Evolutionary conservation across 2,329 filamentous ascomycete genomes (phyloP), one percentile per base, ranked within the genome.

Genomic region (Aspergillus tamarii): DNA sequence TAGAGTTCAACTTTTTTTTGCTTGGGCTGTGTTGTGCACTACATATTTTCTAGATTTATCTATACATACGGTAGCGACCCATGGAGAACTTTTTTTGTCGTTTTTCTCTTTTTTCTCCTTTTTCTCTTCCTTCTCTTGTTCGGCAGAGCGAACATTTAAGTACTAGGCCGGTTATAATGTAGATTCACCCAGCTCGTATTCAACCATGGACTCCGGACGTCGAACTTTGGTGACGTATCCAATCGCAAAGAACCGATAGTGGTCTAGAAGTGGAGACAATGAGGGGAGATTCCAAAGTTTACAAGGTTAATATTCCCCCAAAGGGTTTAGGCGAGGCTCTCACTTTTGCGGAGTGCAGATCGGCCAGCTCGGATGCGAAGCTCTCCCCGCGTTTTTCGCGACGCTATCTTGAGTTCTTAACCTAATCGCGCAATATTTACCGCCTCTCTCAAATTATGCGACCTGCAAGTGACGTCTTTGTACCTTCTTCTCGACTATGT

Each of bases 371-470:
- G 39, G 39, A 41, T 41, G 39, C 19, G 39, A 41, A 41, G 39
- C 39, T 41, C 39, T 41, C 39, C 39, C 39, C 39, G 39, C 39
- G 39, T 41, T 41, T 41, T 41, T n/a, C 16, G 39, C 39, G 39
- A 41, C 39, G 39, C 39, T 41, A 41, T 41, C 39, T 41, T 41
- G n/a, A 26, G 26, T 26, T 3, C 26, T 26, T 26, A 4, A 41
- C 39, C 39, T n/a, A 19, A 41, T 41, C 39, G 39, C 39, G 39
- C 39, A 41, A 41, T 41, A 41, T 19, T 41, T 41, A 41, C 39
- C 39, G 39, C 19, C 39, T n/a, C 39, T 1, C 39, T n/a, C 39
- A 41, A 84, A 5, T 2, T n/a, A n/a, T n/a, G 7, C 16, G 16
- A 41, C 16, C 19, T 19, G 16, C 19, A 8, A n/a, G 39, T 41